These are phyloP conservation scores for Metschnikowia gelsemii DNA, from an alignment of 805 yeast genomes.

Conservation along the genomic window DNA sequence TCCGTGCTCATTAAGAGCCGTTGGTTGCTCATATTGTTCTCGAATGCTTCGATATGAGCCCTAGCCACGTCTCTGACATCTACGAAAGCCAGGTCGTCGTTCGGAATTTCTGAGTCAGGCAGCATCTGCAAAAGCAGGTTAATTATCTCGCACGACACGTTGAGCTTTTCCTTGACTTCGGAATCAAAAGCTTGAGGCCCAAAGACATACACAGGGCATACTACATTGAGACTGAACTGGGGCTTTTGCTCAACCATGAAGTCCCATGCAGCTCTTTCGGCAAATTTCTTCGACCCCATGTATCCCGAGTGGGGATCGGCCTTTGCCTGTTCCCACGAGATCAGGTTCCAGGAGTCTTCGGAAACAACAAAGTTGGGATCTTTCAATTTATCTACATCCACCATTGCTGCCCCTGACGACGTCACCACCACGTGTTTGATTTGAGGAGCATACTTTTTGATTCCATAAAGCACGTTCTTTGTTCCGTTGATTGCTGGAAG, in stretches of 20 bases:
- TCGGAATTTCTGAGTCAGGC: slow-evolving; percentile 1
- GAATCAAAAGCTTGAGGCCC: slow-evolving; percentile 54
- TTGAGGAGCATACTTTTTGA: slow-evolving; percentile 41
- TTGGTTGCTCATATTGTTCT: slow-evolving; percentile 21
- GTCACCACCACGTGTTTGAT: slow-evolving; percentile 11
- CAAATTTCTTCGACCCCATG: slow-evolving; percentile 10
- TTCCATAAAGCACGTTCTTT: slow-evolving; percentile 32
- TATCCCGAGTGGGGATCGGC: neutral
- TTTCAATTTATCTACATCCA: slow-evolving; percentile 12
- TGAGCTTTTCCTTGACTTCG: slow-evolving; percentile 23
- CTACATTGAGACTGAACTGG: slow-evolving; percentile 37
- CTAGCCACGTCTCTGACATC: slow-evolving; percentile 25
- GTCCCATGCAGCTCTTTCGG: slow-evolving; percentile 44
- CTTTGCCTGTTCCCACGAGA: slow-evolving; percentile 44
- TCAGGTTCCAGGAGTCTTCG: slow-evolving; percentile 47
- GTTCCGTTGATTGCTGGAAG: slow-evolving; percentile 47
- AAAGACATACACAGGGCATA: slow-evolving; percentile 46
- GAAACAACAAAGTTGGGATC: slow-evolving; percentile 11
- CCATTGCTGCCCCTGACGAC: slow-evolving; percentile 9
- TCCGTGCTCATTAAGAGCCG: slow-evolving; percentile 31
- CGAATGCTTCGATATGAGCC: slow-evolving; percentile 18
- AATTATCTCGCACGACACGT: slow-evolving; percentile 24
- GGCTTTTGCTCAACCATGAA: slow-evolving; percentile 41
- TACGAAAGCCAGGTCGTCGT: slow-evolving; percentile 1
- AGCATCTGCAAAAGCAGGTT: slow-evolving; percentile 1